Percentiles rank a stretch among this genome's conserved stretches.
Evolutionary conservation across 768 basidiomycete genomes (phyloP).

Genomic region (Kondoa subrosea): DNA sequence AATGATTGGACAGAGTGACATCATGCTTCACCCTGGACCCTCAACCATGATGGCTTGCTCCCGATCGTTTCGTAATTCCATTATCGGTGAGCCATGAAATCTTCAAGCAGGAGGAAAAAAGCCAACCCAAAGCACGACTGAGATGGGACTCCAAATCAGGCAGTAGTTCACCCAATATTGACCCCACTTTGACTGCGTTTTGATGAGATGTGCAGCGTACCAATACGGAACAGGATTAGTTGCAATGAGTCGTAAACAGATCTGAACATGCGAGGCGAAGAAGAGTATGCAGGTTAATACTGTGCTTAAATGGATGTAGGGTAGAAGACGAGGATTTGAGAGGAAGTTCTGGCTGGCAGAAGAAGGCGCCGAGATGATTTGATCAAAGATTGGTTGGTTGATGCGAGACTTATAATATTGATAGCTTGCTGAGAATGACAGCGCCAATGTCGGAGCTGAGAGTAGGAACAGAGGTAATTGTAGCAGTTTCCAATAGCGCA

Average conservation of each 20-base stretch:
- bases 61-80: too few relatives aligned
- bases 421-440: slow-evolving; percentile 36
- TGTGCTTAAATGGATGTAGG: slow-evolving; percentile 53
- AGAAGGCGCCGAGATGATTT: not conserved
- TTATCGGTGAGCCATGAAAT: too few relatives aligned
- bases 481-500: slow-evolving; percentile 64
- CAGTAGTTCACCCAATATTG: slow-evolving; percentile 60
- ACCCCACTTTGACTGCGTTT: slow-evolving; percentile 33
- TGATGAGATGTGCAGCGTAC: slow-evolving; percentile 52
- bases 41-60: too few relatives aligned
- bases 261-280: slow-evolving; percentile 72
- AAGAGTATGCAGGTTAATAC: slow-evolving; percentile 48
- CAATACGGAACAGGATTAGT: slow-evolving; percentile 69
- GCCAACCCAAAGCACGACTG: slow-evolving; percentile 58
- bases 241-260: slow-evolving; percentile 56
- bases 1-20: too few relatives aligned
- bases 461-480: slow-evolving; percentile 83
- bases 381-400: not conserved
- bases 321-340: slow-evolving; percentile 41
- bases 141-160: slow-evolving; percentile 54
- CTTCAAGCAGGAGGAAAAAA: slow-evolving; percentile 78
- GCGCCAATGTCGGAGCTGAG: slow-evolving; percentile 49
- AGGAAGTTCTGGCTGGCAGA: slow-evolving; percentile 31
- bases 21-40: too few relatives aligned
- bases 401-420: slow-evolving; percentile 20